Base-by-base conservation (phyloP, 2,329 filamentous ascomycete species). In the Botrytis porri region DNA sequence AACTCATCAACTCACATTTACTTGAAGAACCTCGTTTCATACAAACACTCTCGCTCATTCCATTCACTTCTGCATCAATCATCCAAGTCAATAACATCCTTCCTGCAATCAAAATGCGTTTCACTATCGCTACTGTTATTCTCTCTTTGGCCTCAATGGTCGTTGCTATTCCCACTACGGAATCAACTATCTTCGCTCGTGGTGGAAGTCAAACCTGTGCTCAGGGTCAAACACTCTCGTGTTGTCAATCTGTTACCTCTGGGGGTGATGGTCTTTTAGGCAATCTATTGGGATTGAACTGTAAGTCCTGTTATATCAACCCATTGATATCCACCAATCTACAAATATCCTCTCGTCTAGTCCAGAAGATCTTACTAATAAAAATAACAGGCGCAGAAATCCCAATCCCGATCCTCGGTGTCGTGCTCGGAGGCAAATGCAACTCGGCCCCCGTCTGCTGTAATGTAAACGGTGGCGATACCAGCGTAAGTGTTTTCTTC, bases 101-200 rank as follows among this genome's bases (percentile, higher is more conserved):
- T 6, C 48, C 39, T 41, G 41, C 25, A 57, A 60, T 73, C 77
- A 79, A 74, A 70, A 81, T 81, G 79, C 75, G 77, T 51, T 75
- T 80, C 75, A 75, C 72, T 48, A 74, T 72, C 59, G 41, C 74
- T 61, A 60, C 76, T 73, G 16, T 75, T 41, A 51, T 76, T 57
- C 59, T 80, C 59, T 75, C 80, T 64, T 62, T 78, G 62, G 73
- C 75, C 63, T 48, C 75, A 18, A 63, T 76, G 45, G 72, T 75
- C 57, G 62, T 78, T 37, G 79, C 79, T 20, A 48, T 57, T n/a
- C 76, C 77, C 48, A 70, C n/a, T 48, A 69, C 16, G 65, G 77
- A 59, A 41, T 41, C 37, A n/a, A 39, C 35, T 25, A 20, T 69
- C 16, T 29, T 48, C 4, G 35, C 25, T 65, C 45, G 51, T 75